A percentile compares a stretch with the other conserved stretches of the same genome.
These are phyloP conservation scores for Hypoxylon sp. DNA, from an alignment of 2,329 filamentous ascomycete genomes.

Conservation along the genomic window DNA sequence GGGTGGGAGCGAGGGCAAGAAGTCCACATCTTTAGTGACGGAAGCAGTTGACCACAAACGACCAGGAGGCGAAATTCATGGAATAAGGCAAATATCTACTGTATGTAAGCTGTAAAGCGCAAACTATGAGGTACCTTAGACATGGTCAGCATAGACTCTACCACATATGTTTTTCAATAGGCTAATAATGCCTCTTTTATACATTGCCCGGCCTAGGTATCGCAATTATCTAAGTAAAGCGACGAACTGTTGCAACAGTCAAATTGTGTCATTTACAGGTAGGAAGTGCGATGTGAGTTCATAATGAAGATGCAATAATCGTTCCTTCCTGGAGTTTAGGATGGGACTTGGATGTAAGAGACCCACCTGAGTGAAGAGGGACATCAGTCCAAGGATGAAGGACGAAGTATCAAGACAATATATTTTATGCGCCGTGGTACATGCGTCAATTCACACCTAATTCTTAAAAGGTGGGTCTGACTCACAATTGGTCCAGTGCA, in stretches of 20 bases:
- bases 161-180: too few relatives aligned
- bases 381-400: not conserved
- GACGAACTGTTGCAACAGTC: not conserved
- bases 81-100: not conserved
- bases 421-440: conserved; percentile 13
- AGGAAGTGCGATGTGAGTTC: conserved; percentile 4
- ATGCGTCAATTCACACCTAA: conserved; percentile 8
- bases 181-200: too few relatives aligned
- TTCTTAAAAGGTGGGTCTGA: conserved; percentile 28
- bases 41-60: conserved; percentile 14
- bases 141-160: too few relatives aligned
- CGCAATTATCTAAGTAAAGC: not conserved
- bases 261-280: conserved; percentile 2
- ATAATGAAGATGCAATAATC: conserved; percentile 4
- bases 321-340: conserved; percentile 12
- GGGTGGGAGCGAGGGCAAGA: conserved; percentile 26
- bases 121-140: not conserved
- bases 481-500: not conserved
- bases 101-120: not conserved
- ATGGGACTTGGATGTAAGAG: conserved; percentile 2
- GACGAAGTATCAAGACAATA: conserved; percentile 18
- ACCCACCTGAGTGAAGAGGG: conserved; percentile 4
- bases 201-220: not conserved
- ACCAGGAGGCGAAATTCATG: conserved; percentile 2
- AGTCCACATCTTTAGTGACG: conserved; percentile 18